Evolutionary conservation across 495 filamentous ascomycete species (phyloP).

Genomic region (Tuber borchii): DNA sequence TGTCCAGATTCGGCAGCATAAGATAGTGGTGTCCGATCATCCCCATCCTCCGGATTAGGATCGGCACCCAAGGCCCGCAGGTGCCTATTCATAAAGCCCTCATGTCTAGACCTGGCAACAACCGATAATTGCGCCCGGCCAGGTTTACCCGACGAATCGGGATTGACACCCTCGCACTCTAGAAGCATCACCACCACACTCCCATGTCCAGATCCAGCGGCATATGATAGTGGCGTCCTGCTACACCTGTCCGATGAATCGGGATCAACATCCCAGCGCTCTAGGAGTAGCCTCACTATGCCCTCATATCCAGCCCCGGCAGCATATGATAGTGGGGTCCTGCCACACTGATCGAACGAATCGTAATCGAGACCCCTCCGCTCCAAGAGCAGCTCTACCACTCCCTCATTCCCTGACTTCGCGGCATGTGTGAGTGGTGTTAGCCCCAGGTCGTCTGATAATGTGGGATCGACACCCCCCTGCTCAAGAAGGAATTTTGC

Average conservation of each 20-base stretch:
- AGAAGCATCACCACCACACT: too few relatives aligned
- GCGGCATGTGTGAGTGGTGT: background rate
- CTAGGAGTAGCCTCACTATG: background rate
- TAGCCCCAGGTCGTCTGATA: background rate
- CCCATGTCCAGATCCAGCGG: too few relatives aligned
- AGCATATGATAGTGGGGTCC: background rate
- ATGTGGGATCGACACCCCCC: background rate
- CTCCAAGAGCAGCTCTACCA: background rate
- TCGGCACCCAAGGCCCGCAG: too few relatives aligned
- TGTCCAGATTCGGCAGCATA: too few relatives aligned
- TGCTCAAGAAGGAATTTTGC: background rate
- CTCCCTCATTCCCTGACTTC: background rate
- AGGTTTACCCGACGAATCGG: too few relatives aligned
- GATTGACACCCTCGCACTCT: too few relatives aligned
- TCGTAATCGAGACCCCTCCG: background rate
- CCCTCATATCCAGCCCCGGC: background rate
- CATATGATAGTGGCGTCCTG: too few relatives aligned
- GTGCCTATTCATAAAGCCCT: too few relatives aligned
- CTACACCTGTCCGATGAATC: background rate
- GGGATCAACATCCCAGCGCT: background rate
- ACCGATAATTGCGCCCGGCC: too few relatives aligned
- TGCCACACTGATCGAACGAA: background rate
- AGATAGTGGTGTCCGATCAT: too few relatives aligned
- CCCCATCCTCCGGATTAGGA: too few relatives aligned
- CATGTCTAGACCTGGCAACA: too few relatives aligned